These are phyloP conservation scores for Boletus albobrunnescens DNA, from an alignment of 1,284 basidiomycete genomes.

Conservation along the genomic window DNA sequence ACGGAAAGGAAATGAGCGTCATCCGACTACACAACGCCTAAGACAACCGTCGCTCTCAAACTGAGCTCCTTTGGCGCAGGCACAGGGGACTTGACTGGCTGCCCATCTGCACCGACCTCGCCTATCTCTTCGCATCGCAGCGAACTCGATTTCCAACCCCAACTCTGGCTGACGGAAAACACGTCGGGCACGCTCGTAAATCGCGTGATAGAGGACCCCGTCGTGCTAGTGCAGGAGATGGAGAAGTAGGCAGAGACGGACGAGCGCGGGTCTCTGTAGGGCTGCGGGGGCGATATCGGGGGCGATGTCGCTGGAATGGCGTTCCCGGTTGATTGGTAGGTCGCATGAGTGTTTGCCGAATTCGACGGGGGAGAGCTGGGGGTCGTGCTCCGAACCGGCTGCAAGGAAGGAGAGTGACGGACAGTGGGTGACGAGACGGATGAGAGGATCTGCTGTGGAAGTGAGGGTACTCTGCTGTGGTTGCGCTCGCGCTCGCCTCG, in stretches of 20 bases:
- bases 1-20: neutral
- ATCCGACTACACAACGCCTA: constrained; percentile 58
- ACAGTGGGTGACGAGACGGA: constrained; percentile 25
- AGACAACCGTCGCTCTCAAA: constrained; percentile 68
- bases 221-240: constrained; percentile 77
- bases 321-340: constrained; percentile 24
- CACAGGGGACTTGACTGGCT: constrained; percentile 23
- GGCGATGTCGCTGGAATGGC: constrained; percentile 41
- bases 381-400: constrained; percentile 41
- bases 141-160: constrained; percentile 78
- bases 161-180: constrained; percentile 77
- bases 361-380: constrained; percentile 31
- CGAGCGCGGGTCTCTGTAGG: constrained; percentile 72
- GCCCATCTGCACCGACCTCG: constrained; percentile 47
- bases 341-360: constrained; percentile 20
- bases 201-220: constrained; percentile 77
- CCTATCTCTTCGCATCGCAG: constrained; percentile 52
- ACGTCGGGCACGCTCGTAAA: constrained; percentile 85
- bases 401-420: constrained; percentile 45
- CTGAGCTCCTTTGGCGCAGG: constrained; percentile 49
- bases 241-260: constrained; percentile 75
- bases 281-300: constrained; percentile 50
- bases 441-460: constrained; percentile 22
- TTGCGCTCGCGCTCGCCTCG: constrained; percentile 22
- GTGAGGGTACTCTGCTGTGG: constrained; percentile 29